Base-by-base conservation (phyloP, 192 early-diverging fungal species). In the Backusella tuberculispora region DNA sequence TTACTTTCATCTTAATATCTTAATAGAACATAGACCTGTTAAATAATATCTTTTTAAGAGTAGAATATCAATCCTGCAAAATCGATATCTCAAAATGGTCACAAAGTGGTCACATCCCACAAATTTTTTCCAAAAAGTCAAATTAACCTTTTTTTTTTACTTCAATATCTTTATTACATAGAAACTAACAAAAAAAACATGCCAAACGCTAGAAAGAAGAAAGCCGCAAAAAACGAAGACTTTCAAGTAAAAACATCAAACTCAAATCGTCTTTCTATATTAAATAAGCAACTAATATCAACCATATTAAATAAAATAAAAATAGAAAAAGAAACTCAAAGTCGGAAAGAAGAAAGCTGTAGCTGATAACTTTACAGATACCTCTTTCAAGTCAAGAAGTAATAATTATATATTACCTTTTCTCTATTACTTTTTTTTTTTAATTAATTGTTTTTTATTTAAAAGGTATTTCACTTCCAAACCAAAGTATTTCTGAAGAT, bases 251-350 rank as follows among this genome's bases (percentile, higher is more conserved):
- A 69, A 9, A 19, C 5, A 21, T 19, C 5, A 21, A 9, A 7
- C 68, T 6, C 24, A n/a, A 17, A 0, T 17, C 6, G 5, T 60
- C 45, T 53, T 76, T 76, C n/a, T 71, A 0, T 34, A 34, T 34
- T 34, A 34, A 44, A 73, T 34, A 75, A 79, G 43, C 26, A 17
- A 1, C 24, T 45, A 71, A 76, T 41, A 34, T 46, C 6, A 29
- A n/a, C 21, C 19, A 48, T 63, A 48, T 7, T 15, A 29, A 45
- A 6, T 53, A 13, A 43, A 21, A 14, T 10, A 29, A 21, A 44
- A 46, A 21, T 46, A 93, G 89, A 97, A 97, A 92, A 87, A 91
- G 73, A 95, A 95, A 81, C 89, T 97, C 14, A 97, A 97, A 83
- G 90, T 97, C 46, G 95, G 95, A 63, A 95, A 96, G 83, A 92